Conservation (phyloP, 2,329 filamentous ascomycete genomes). For the Fusarium globosum region DNA sequence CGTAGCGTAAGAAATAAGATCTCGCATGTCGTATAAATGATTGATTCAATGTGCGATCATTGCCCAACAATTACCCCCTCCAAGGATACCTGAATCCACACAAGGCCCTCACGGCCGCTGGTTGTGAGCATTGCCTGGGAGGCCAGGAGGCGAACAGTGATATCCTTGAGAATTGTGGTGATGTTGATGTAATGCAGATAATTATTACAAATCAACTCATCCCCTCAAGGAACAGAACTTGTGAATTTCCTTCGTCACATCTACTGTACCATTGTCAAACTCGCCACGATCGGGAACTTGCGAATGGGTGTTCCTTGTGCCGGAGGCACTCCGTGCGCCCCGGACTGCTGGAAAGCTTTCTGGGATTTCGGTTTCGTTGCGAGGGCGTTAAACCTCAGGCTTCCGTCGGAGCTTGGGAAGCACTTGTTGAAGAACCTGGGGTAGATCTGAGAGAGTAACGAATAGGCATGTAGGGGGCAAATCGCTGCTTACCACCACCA, state of each 20-base stretch:
- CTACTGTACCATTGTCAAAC: slow-evolving; percentile 6
- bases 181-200: slow-evolving; percentile 23
- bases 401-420: slow-evolving; percentile 9
- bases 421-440: slow-evolving; percentile 19
- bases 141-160: neutral
- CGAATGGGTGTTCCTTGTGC: neutral
- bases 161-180: neutral
- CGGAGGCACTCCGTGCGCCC: neutral
- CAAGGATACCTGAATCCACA: neutral
- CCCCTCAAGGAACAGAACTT: slow-evolving; percentile 7
- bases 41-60: neutral
- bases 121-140: neutral
- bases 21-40: neutral
- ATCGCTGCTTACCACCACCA: neutral
- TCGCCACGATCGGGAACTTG: slow-evolving; percentile 34
- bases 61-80: neutral
- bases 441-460: slow-evolving; percentile 21
- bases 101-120: neutral
- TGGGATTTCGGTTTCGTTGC: slow-evolving; percentile 19
- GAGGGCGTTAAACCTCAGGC: slow-evolving; percentile 15
- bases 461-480: slow-evolving; percentile 10
- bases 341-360: neutral
- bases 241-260: neutral
- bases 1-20: neutral
- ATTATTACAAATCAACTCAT: slow-evolving; percentile 32